Evolutionary conservation across 768 basidiomycete species (phyloP).

Genomic region (Piloderma croceum): DNA sequence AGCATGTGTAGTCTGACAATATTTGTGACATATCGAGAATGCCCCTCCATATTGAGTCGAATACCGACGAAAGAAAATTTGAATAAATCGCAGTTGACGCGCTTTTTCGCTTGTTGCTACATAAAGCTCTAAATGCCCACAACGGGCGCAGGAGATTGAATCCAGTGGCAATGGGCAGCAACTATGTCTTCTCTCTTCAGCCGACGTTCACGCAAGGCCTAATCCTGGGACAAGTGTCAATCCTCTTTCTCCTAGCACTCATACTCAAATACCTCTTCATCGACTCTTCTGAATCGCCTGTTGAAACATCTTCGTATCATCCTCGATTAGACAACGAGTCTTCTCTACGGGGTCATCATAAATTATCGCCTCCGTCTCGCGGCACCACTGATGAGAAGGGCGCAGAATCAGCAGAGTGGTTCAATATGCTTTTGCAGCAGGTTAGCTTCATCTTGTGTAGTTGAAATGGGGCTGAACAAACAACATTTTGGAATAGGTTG

Average conservation of each 20-base stretch:
- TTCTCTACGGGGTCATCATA: slow-evolving; percentile 33
- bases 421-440: slow-evolving; percentile 81
- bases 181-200: slow-evolving; percentile 67
- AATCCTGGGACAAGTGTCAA: slow-evolving; percentile 85
- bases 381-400: slow-evolving; percentile 17
- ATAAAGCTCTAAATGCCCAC: too few relatives aligned
- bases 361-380: slow-evolving; percentile 3
- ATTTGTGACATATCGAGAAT: too few relatives aligned
- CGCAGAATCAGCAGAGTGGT: slow-evolving; percentile 84
- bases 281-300: slow-evolving; percentile 59
- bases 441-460: slow-evolving; percentile 32
- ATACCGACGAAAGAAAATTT: too few relatives aligned
- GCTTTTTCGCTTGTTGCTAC: too few relatives aligned
- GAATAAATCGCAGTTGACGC: too few relatives aligned
- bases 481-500: slow-evolving; percentile 55
- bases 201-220: slow-evolving; percentile 96
- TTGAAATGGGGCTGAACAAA: too few relatives aligned
- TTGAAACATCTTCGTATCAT: slow-evolving; percentile 54
- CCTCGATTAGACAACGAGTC: slow-evolving; percentile 48
- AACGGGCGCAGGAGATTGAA: too few relatives aligned
- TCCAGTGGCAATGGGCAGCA: slow-evolving; percentile 42
- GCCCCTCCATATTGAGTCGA: too few relatives aligned
- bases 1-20: too few relatives aligned
- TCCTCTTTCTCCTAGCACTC: slow-evolving; percentile 67
- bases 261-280: slow-evolving; percentile 96